A percentile compares a stretch with the other conserved stretches of the same genome.
Conservation (phyloP, 805 yeast genomes). For the Wickerhamiella cacticola region DNA sequence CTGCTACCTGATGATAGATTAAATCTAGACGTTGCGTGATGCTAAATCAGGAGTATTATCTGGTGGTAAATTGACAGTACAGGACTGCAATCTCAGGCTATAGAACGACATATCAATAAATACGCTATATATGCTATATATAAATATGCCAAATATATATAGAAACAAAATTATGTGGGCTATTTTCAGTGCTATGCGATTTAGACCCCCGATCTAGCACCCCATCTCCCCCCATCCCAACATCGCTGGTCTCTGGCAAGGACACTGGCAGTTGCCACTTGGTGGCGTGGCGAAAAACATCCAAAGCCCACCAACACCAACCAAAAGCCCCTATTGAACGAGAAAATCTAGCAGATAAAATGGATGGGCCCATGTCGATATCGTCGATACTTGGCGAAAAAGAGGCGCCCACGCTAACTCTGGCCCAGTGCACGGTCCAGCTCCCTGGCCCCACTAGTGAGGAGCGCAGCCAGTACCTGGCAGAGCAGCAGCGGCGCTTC, state of each 20-base stretch:
- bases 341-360: neutral
- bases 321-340: neutral
- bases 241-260: too few relatives aligned
- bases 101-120: too few relatives aligned
- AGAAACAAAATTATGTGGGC: too few relatives aligned
- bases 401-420: neutral
- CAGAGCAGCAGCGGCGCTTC: slow-evolving; percentile 8
- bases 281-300: slow-evolving; percentile 3
- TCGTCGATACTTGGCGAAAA: slow-evolving; percentile 7
- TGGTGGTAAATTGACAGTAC: too few relatives aligned
- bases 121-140: too few relatives aligned
- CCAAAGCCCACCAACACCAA: neutral
- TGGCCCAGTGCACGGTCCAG: slow-evolving; percentile 7
- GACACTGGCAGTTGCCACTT: neutral
- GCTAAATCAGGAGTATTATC: too few relatives aligned
- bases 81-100: too few relatives aligned
- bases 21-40: too few relatives aligned
- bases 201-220: neutral
- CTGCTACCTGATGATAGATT: too few relatives aligned
- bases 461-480: slow-evolving; percentile 7
- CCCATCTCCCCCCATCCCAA: too few relatives aligned
- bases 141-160: too few relatives aligned
- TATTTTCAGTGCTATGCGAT: too few relatives aligned
- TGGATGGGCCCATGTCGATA: slow-evolving; percentile 12
- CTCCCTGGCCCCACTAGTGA: slow-evolving; percentile 2